Conservation (phyloP, 2,329 filamentous ascomycete genomes). For the Amesomyces nigricolor region DNA sequence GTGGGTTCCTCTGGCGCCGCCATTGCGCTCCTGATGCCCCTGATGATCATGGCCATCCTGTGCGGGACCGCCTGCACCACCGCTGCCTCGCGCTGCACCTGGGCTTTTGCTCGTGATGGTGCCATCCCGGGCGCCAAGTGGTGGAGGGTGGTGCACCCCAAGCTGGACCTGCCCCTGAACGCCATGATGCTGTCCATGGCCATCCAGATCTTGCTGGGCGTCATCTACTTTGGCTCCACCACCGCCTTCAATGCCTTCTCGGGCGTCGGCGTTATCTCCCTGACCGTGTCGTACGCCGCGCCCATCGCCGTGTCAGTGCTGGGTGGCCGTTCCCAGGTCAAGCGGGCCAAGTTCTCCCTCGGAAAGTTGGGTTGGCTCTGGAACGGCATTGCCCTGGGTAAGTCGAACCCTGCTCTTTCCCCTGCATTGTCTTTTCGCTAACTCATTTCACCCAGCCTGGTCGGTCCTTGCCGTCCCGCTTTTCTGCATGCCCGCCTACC, state of each 20-base stretch:
- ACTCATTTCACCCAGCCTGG: slow-evolving; percentile 45
- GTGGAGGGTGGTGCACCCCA: slow-evolving; percentile 58
- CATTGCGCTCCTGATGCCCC: slow-evolving; percentile 57
- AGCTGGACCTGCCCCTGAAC: slow-evolving; percentile 61
- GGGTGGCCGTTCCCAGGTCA: slow-evolving; percentile 54
- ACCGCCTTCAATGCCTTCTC: slow-evolving; percentile 70
- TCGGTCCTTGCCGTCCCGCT: slow-evolving; percentile 63
- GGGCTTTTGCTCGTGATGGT: slow-evolving; percentile 65
- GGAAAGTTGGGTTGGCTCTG: slow-evolving; percentile 55
- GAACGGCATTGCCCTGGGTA: slow-evolving; percentile 62
- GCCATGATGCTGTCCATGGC: slow-evolving; percentile 67
- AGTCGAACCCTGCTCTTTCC: slow-evolving; percentile 27
- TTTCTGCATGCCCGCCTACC: slow-evolving; percentile 64
- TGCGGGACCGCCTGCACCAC: slow-evolving; percentile 67
- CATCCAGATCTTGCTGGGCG: slow-evolving; percentile 56
- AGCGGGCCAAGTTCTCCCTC: slow-evolving; percentile 53
- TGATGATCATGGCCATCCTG: slow-evolving; percentile 60
- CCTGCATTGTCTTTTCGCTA: slow-evolving; percentile 27
- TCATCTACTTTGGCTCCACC: slow-evolving; percentile 64
- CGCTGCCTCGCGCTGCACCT: slow-evolving; percentile 60
- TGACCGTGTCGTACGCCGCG: slow-evolving; percentile 62
- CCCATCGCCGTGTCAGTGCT: slow-evolving; percentile 61
- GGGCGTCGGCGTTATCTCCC: slow-evolving; percentile 62
- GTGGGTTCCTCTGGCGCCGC: slow-evolving; percentile 56
- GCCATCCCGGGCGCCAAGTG: slow-evolving; percentile 57